Evolutionary conservation across 2,329 filamentous ascomycete genomes (phyloP).

Genomic region (Xylaria polymorpha): DNA sequence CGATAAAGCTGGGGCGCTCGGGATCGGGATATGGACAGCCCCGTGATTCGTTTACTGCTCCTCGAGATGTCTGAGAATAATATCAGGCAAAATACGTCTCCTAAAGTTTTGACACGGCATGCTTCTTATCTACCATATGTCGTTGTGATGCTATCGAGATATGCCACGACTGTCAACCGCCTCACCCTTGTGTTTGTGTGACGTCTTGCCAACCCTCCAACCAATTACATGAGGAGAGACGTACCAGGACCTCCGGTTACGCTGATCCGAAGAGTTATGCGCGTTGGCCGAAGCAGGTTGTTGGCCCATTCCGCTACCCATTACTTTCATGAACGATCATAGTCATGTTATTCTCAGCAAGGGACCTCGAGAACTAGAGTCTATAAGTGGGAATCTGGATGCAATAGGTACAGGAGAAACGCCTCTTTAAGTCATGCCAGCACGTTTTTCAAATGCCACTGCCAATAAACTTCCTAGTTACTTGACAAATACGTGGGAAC

Average conservation of each 20-base stretch:
- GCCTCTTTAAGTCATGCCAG: background rate
- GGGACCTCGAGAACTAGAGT: too few species aligned
- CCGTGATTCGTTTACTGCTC: conserved; percentile 16
- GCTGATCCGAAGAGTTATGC: background rate
- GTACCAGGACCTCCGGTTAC: background rate
- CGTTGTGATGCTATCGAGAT: conserved; percentile 10
- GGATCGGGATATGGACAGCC: conserved; percentile 24
- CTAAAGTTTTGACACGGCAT: conserved; percentile 8
- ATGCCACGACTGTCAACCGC: background rate
- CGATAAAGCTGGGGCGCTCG: conserved; percentile 33
- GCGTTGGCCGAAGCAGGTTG: background rate
- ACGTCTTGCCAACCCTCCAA: background rate
- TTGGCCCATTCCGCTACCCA: background rate
- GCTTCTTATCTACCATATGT: conserved; percentile 20
- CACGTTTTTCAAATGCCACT: background rate
- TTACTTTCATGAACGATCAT: too few species aligned
- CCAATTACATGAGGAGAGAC: background rate
- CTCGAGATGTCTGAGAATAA: conserved; percentile 25
- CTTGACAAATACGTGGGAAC: background rate
- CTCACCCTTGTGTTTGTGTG: too few species aligned
- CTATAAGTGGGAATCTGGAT: background rate
- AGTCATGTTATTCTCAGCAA: too few species aligned
- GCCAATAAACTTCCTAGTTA: background rate
- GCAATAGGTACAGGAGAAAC: too few species aligned
- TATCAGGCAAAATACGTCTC: conserved; percentile 28